Evolutionary conservation across 1,284 basidiomycete genomes (phyloP), one percentile per base, ranked within the genome.

Genomic region (Sanghuangporus weigelae): DNA sequence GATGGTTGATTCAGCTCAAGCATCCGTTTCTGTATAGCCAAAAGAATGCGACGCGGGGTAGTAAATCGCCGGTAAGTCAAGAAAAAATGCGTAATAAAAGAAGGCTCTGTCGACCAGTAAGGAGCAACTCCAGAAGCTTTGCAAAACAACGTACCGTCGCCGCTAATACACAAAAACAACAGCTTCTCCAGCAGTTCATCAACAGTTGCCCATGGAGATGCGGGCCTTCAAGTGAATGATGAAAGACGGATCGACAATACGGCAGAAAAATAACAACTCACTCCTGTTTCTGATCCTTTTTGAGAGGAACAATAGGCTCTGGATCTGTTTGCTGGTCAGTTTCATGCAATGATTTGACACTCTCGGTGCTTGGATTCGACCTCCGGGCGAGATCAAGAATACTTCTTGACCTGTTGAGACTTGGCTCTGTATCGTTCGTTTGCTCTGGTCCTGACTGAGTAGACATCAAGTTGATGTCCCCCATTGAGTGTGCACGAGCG

Each of bases 1-100:
- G 80, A 80, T 26, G 86, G 81, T 65, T 83, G 82, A 70, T 90
- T 89, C 12, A 93, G 77, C 66, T 88, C 83, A 38, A 89, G 83
- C 82, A 93, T 88, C 55, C 89, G 85, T 70, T 90, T 90, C 73
- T 92, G 90, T 88, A 93, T 92, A 6, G 90, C 87, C 57, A 92
- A 78, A n/a, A 93, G 77, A n/a, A 93, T 76, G 62, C 80, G 86
- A 44, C 90, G 83, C 11, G 90, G 90, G 57, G 81, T 89, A 49
- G 89, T 81, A 71, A 93, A 93, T 66, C 89, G 79, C 39, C 90
- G 86, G 71, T 90, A 92, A 10, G 89, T 92, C 44, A 93, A 80
- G 55, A 93, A 78, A 73, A 93, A 92, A 73, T 92, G 85, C 2
- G 84, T 84, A 38, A 92, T 84, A 70, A 85, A 93, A 4, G 83